These are phyloP conservation scores for Myrica gale DNA, from an alignment of 306 rosid genomes.

Conservation along the genomic window DNA sequence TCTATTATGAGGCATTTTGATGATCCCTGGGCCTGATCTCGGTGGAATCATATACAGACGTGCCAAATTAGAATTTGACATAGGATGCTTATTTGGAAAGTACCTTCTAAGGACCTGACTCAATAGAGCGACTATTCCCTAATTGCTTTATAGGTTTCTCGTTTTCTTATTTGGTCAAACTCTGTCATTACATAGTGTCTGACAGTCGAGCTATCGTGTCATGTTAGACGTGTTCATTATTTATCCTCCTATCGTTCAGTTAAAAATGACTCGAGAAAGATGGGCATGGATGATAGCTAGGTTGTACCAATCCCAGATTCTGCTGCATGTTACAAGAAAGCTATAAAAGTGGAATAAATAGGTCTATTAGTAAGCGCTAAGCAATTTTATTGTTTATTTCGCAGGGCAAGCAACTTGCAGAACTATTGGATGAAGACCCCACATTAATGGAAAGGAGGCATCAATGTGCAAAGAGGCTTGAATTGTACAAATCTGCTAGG, in stretches of 20 bases:
- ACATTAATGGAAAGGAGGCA: conserved; percentile 42
- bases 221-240: not conserved
- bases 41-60: not conserved
- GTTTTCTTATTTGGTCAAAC: not conserved
- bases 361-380: not conserved
- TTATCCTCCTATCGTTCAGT: not conserved
- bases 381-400: conserved; percentile 18
- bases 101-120: not conserved
- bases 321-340: not conserved
- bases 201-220: no score
- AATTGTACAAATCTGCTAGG: conserved; percentile 51
- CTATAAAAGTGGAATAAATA: not conserved
- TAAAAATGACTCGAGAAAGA: not conserved
- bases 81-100: no score
- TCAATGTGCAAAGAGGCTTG: conserved; percentile 48
- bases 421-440: conserved; percentile 45
- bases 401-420: conserved; percentile 40
- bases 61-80: not conserved
- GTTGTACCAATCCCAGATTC: not conserved
- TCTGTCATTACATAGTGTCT: not conserved
- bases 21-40: not conserved
- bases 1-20: not conserved
- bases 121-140: not conserved
- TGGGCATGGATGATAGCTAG: not conserved
- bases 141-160: not conserved